A percentile compares a stretch with the other conserved stretches of the same genome.
Conservation (phyloP, 345 rosid species). For the Lepidium sativum region DNA sequence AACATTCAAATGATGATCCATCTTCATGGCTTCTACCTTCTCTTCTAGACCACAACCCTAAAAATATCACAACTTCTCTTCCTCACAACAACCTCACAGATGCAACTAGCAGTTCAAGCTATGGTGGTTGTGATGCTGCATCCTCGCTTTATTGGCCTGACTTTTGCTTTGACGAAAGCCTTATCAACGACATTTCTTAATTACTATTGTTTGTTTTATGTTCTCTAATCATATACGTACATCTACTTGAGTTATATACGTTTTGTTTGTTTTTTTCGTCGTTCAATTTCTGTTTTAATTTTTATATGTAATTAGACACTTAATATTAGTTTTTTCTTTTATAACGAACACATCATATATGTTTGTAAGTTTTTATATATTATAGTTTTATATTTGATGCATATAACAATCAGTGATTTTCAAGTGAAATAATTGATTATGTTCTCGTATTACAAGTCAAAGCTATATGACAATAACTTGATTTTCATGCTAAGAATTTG, state of each 20-base stretch:
- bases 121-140: slow-evolving; percentile 13
- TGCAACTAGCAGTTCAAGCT: slow-evolving; percentile 28
- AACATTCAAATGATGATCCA: slow-evolving; percentile 20
- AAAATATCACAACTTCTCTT: not conserved
- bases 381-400: not conserved
- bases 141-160: slow-evolving; percentile 30
- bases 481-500: not conserved
- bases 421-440: no score
- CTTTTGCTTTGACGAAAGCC: slow-evolving; percentile 28
- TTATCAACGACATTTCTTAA: slow-evolving; percentile 23
- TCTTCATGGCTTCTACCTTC: slow-evolving; percentile 29
- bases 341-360: slow-evolving; percentile 1
- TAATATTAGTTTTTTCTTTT: not conserved
- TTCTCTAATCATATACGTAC: slow-evolving; percentile 2
- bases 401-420: not conserved
- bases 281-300: not conserved
- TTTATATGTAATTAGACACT: slow-evolving; percentile 12
- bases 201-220: not conserved
- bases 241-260: not conserved
- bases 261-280: slow-evolving; percentile 8
- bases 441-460: no score
- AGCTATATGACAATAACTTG: not conserved
- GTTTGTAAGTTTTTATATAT: not conserved
- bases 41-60: slow-evolving; percentile 19
- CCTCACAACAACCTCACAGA: slow-evolving; percentile 13